Evolutionary conservation across 2,329 filamentous ascomycete genomes (phyloP).

Genomic region (Rosellinia necatrix): DNA sequence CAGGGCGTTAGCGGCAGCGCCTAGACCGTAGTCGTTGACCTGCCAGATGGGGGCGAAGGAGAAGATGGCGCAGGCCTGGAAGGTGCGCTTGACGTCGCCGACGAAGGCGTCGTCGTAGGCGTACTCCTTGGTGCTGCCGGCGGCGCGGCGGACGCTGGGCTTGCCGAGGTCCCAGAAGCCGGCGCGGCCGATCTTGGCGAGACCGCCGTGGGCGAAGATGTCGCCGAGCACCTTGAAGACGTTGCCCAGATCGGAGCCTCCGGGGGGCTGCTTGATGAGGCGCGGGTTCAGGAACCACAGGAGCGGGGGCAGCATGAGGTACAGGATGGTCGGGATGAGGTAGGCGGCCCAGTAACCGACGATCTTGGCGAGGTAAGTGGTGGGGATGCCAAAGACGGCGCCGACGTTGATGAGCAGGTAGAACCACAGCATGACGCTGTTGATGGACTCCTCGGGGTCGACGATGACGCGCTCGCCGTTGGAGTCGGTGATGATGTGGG

Average conservation of each 20-base stretch:
- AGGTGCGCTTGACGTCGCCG: slow-evolving; percentile 61
- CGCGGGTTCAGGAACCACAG: slow-evolving; percentile 61
- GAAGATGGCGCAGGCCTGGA: slow-evolving; percentile 59
- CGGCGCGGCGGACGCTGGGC: slow-evolving; percentile 53
- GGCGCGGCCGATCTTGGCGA: slow-evolving; percentile 35
- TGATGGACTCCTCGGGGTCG: slow-evolving; percentile 66
- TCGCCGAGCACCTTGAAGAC: slow-evolving; percentile 45
- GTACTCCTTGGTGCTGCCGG: slow-evolving; percentile 44
- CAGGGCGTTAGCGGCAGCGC: slow-evolving; percentile 48
- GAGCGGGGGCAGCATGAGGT: slow-evolving; percentile 62
- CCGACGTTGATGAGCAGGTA: slow-evolving; percentile 60
- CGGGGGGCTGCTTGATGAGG: slow-evolving; percentile 62
- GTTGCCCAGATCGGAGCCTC: slow-evolving; percentile 66
- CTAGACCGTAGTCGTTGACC: slow-evolving; percentile 47
- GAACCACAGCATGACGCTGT: slow-evolving; percentile 69
- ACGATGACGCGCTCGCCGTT: slow-evolving; percentile 68
- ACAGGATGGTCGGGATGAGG: slow-evolving; percentile 54
- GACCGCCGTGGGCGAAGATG: slow-evolving; percentile 42
- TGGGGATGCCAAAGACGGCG: slow-evolving; percentile 54
- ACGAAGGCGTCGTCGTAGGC: slow-evolving; percentile 67
- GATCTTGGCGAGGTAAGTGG: slow-evolving; percentile 55
- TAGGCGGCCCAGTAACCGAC: slow-evolving; percentile 54
- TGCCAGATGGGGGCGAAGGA: slow-evolving; percentile 46
- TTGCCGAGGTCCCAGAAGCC: slow-evolving; percentile 61
- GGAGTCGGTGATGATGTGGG: slow-evolving; percentile 54